Percentiles rank a stretch among this genome's conserved stretches.
Conservation (phyloP, 2,329 filamentous ascomycete genomes). For the Aureobasidium zeae region DNA sequence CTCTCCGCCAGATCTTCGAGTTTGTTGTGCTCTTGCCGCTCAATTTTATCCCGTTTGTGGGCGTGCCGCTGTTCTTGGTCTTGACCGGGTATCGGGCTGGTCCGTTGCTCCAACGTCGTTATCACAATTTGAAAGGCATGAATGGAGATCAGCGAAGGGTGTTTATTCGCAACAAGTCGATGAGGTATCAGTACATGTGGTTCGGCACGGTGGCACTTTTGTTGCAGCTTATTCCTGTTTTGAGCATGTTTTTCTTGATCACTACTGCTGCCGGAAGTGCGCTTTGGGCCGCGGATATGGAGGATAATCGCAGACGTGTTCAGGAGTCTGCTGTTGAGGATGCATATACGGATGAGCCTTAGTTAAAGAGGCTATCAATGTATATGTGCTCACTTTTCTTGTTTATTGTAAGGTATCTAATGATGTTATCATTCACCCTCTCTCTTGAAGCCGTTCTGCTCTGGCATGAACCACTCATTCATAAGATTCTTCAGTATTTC, state of each 20-base stretch:
- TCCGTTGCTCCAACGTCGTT: slow-evolving; percentile 82
- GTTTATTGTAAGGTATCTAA: not conserved
- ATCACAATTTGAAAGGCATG: slow-evolving; percentile 71
- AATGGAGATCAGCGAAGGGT: slow-evolving; percentile 63
- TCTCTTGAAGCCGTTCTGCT: slow-evolving; percentile 23
- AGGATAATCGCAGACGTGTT: slow-evolving; percentile 41
- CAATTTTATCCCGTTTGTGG: slow-evolving; percentile 77
- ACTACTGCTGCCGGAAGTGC: slow-evolving; percentile 79
- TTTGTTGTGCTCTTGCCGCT: slow-evolving; percentile 60
- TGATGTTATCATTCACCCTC: slow-evolving; percentile 2
- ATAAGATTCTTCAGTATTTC: slow-evolving; percentile 39
- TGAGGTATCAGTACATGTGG: slow-evolving; percentile 80
- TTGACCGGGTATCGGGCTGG: slow-evolving; percentile 81
- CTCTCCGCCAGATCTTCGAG: slow-evolving; percentile 79
- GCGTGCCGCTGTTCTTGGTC: slow-evolving; percentile 75
- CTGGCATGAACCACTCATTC: slow-evolving; percentile 39
- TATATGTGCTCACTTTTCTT: not conserved
- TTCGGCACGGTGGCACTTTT: slow-evolving; percentile 60
- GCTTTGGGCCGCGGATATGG: slow-evolving; percentile 74
- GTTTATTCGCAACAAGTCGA: slow-evolving; percentile 53
- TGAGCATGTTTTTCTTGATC: slow-evolving; percentile 91
- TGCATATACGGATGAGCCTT: slow-evolving; percentile 27
- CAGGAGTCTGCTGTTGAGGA: slow-evolving; percentile 17
- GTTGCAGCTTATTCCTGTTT: slow-evolving; percentile 74
- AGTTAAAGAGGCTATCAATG: slow-evolving; percentile 13